phyloP scores from a whole-genome alignment of 306 rosid species.

The Ammopiptanthus mongolicus region DNA sequence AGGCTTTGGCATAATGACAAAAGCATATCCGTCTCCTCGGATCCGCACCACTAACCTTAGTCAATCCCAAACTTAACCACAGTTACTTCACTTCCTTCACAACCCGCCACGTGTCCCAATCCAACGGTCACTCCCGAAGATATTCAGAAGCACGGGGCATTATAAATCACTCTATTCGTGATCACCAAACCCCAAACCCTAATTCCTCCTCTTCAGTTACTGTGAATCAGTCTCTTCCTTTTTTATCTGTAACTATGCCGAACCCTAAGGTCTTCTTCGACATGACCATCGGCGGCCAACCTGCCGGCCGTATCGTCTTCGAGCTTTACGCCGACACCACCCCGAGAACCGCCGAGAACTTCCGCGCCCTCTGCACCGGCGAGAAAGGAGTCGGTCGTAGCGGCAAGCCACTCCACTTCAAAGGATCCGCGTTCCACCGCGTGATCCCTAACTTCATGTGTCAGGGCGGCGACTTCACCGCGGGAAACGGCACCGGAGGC shows the following conservation, averaged over 20 bases:
- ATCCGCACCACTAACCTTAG: constrained; percentile 42
- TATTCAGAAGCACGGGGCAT: constrained; percentile 2
- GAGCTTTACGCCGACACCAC: constrained; percentile 71
- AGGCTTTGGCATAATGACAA: constrained; percentile 2
- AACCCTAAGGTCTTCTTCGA: constrained; percentile 88
- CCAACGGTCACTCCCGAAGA: constrained; percentile 32
- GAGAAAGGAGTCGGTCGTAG: constrained; percentile 78
- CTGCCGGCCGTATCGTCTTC: constrained; percentile 65
- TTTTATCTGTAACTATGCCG: constrained; percentile 16
- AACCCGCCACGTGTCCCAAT: constrained; percentile 41
- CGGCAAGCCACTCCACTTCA: constrained; percentile 85
- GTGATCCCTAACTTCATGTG: constrained; percentile 95
- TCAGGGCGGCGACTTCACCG: constrained; percentile 96
- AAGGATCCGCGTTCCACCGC: constrained; percentile 81
- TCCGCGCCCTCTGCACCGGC: constrained; percentile 97
- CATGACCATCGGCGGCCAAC: constrained; percentile 60
- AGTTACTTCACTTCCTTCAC: constrained; percentile 1
- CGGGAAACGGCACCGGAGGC: constrained; percentile 94
- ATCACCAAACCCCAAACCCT: not conserved
- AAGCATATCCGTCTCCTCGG: constrained; percentile 35
- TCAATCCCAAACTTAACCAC: constrained; percentile 38
- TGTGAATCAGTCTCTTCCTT: too few relatives aligned
- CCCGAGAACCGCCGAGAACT: constrained; percentile 90
- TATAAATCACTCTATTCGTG: constrained; percentile 22
- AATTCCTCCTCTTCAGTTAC: not conserved